Evolutionary conservation across 495 filamentous ascomycete genomes (phyloP), one percentile per base, ranked within the genome.

Genomic region (Penicillium pancosmium): DNA sequence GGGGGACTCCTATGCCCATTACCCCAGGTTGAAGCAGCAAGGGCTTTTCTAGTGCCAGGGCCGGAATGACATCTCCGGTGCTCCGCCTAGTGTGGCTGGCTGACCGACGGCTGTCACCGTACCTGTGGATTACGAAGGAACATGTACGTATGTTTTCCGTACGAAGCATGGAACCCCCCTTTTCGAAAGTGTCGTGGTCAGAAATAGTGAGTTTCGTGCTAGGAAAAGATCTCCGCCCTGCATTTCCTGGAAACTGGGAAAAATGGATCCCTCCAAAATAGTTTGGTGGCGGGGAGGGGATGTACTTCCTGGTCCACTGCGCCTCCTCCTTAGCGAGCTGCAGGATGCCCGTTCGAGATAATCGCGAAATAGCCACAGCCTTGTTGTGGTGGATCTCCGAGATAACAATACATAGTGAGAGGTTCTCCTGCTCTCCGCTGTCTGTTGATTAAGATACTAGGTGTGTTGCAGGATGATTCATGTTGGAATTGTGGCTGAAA

Each of bases 201-300:
- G 34, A 27, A 44, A 21, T 43, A 31, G 48, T 35, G 43, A 18
- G 19, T 38, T 34, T 44, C 36, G 19, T 27, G n/a, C 16, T 12
- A 55, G 47, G 52, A 38, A 60, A 50, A 18, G 64, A 69, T 69
- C 64, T 57, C n/a, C 67, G 34, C 50, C 67, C 27, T 65, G 67
- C 67, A 69, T 69, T 63, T 67, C 67, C 67, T 67, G 67, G 67
- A 65, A 69, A 50, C 62, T 56, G 56, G 61, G 57, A 57, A 63
- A 55, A 61, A 52, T 60, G 57, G 57, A 58, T 57, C 62, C 51
- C 50, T 61, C 62, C 36, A 27, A 61, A 65, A 52, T 51, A 38
- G 55, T 2, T 31, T 18, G 11, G 52, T 64, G 56, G 65, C 41
- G 61, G 51, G 49, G 46, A 50, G 49, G 23, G 23, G 23, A 43